phyloP scores from a whole-genome alignment of 768 basidiomycete species.

The Albatrellus ellisii region DNA sequence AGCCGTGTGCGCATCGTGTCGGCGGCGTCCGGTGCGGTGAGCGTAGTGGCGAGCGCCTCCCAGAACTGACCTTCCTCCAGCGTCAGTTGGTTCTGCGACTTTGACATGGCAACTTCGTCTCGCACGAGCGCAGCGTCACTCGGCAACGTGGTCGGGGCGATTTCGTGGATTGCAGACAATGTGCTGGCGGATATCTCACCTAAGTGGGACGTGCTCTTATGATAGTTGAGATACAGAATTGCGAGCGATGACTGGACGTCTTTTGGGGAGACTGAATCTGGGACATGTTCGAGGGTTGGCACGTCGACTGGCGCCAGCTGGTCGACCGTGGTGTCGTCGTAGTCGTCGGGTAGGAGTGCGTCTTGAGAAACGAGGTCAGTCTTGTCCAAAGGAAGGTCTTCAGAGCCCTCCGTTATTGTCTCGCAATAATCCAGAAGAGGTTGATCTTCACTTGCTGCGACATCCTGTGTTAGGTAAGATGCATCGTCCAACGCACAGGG shows the following conservation, averaged over 20 bases:
- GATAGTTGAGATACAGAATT: constrained; percentile 27
- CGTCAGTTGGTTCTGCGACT: constrained; percentile 15
- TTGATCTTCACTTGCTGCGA: no score
- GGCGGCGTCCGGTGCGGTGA: constrained; percentile 10
- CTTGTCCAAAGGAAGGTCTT: constrained; percentile 1
- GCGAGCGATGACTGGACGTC: constrained; percentile 27
- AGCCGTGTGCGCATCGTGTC: constrained; percentile 14
- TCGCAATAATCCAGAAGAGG: no score
- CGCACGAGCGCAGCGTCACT: not conserved
- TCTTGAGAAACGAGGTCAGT: not conserved
- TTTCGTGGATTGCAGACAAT: not conserved
- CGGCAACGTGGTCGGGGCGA: not conserved
- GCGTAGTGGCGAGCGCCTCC: constrained; percentile 9
- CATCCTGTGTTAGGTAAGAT: no score
- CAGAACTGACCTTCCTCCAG: constrained; percentile 18
- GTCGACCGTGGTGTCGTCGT: not conserved
- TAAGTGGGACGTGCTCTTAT: constrained; percentile 13
- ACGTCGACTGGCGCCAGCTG: not conserved
- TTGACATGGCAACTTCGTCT: constrained; percentile 15
- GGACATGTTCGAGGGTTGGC: not conserved
- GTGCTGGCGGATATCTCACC: constrained; percentile 5
- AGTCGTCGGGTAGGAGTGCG: not conserved
- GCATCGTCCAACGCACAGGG: no score
- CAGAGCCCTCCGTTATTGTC: not conserved
- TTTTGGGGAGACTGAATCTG: constrained; percentile 1